Evolutionary conservation across 1,284 basidiomycete species (phyloP), one percentile per base, ranked within the genome.

Genomic region (Irpex sp.): DNA sequence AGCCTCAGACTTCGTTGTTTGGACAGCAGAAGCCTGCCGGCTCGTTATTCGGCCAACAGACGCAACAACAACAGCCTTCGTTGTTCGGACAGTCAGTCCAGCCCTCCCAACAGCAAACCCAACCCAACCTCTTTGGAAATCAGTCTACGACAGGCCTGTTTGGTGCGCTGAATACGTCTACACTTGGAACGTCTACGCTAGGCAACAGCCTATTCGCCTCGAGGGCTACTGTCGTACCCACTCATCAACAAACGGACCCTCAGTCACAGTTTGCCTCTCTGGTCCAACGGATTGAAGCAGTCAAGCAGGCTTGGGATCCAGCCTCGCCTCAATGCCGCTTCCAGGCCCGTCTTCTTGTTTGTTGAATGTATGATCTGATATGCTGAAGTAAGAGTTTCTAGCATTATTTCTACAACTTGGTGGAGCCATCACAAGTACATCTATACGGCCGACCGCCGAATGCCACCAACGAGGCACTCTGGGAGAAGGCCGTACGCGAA

Each of bases 351-450:
- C 60, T 61, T 31, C 15, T 15, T 43, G 11, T 9, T 43, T 4
- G 39, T 43, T 36, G 17, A n/a, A 51, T 60, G 9, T 13, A 19
- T 49, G 9, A 31, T 53, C 26, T 6, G 3, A 7, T 49, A 46
- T 37, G 19, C 31, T 43, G 19, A 55, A 35, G 26, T 11, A 26
- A 8, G 49, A 2, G 17, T 9, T 35, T 58, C 15, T 65, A 93
- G 89, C 84, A 94, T 72, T 88, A 86, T 68, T 95, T 94, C 72
- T 95, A 95, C 74, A 95, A 95, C 69, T 79, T 93, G 3, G 93
- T 95, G 5, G 90, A 93, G 66, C 89, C 92, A 0, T 79, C 79
- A 2, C 84, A 90, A 68, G 83, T 91, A 1, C 79, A 79, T 33
- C 70, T 87, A 61, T 95, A 93, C 68, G 89, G 86, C 4, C 84